These are phyloP conservation scores for Phaeodactylum tricornutum DNA, from an alignment of 108 stramenopile genomes.

Conservation along the genomic window DNA sequence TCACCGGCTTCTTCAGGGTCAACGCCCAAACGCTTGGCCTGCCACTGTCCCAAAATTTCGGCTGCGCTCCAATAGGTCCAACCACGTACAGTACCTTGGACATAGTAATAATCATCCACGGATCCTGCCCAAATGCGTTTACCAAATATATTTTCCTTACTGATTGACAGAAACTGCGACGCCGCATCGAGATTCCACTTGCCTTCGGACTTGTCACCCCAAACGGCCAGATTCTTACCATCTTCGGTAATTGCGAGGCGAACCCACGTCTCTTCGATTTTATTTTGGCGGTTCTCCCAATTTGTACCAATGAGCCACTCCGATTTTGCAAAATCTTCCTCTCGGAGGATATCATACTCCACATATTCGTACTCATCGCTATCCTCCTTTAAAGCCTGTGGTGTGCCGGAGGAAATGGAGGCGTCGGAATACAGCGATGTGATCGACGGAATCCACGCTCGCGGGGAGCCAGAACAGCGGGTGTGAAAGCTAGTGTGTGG, in stretches of 20 bases:
- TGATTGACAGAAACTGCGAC: constrained; percentile 60
- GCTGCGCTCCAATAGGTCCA: constrained; percentile 70
- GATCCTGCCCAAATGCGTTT: constrained; percentile 73
- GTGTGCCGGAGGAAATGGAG: too few relatives aligned
- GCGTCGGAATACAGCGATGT: too few relatives aligned
- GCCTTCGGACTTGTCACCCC: constrained; percentile 62
- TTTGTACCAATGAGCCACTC: constrained; percentile 78
- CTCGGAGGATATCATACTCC: constrained; percentile 63
- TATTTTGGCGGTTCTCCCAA: constrained; percentile 30
- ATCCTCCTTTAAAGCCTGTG: constrained; percentile 16
- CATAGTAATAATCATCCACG: constrained; percentile 72
- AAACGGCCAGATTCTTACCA: constrained; percentile 59
- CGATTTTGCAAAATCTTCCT: constrained; percentile 60
- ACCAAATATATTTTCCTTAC: constrained; percentile 52
- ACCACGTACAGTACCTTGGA: constrained; percentile 70
- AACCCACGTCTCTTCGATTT: constrained; percentile 74
- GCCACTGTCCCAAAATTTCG: constrained; percentile 73
- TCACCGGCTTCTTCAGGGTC: constrained; percentile 62
- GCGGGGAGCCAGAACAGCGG: too few relatives aligned
- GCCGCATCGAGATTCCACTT: constrained; percentile 70
- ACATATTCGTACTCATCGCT: constrained; percentile 74
- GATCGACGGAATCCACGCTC: too few relatives aligned
- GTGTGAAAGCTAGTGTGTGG: too few relatives aligned
- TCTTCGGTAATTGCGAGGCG: constrained; percentile 48
- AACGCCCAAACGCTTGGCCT: constrained; percentile 67